Evolutionary conservation across 352 stramenopile species (phyloP), one percentile per base, ranked within the genome.

Genomic region (Pythium sp.): DNA sequence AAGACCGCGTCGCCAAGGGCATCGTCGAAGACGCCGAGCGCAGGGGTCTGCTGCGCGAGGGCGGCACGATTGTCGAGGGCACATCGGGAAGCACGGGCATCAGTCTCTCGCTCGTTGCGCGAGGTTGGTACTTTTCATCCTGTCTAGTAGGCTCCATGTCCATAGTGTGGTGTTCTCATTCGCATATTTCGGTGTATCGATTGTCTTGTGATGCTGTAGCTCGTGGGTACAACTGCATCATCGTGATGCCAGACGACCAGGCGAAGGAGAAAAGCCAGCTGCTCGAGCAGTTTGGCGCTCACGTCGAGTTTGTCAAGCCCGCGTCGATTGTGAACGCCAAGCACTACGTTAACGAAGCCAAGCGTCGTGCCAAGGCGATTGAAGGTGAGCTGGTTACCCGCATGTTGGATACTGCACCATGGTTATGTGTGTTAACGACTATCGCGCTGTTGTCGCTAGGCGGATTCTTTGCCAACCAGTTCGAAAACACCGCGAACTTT

Each of bases 171-270:
- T 64, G 36, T 28, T 47, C 28, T 28, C 12, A 28, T 60, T 32
- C 59, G 12, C 26, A 58, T n/a, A 2, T 51, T 51, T 51, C 43
- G 43, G 6, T 15, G 53, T 20, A 8, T 38, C 20, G 32, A 22
- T 60, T 5, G 18, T 43, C 20, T 36, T 68, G 14, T 59, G n/a
- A 24, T 22, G 6, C 22, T 28, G 8, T 56, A 94, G 84, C 96
- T n/a, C 86, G 92, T 53, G 94, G 95, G 43, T 99, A 99, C 76
- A 86, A 85, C 26, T 98, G 94, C 62, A 75, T 98, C 15, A 98
- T 99, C 49, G 95, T 99, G 22, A 97, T 99, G 91, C 97, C 97
- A 11, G 97, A 99, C 72, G 97, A 99, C 73, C 93, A 98, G 77
- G 94, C 95, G 1, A 91, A 90, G 55, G 96, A 99, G 76, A 98